phyloP scores from a whole-genome alignment of 768 basidiomycete species.

The Termitomyces titanicus region DNA sequence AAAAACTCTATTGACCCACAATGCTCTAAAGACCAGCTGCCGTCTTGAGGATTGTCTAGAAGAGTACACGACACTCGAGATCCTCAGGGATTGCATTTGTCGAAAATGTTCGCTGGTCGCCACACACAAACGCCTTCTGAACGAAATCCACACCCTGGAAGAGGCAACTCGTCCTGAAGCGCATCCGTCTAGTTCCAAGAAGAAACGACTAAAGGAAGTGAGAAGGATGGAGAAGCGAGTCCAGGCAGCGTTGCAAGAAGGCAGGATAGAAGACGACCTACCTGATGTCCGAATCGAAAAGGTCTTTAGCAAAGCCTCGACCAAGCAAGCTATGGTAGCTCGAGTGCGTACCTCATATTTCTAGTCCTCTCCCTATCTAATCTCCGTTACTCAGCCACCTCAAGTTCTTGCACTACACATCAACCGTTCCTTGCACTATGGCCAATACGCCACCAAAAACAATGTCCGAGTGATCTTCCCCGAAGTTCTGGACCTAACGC shows the following conservation, averaged over 20 bases:
- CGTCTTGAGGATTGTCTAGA: conserved; percentile 78
- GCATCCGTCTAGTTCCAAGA: conserved; percentile 65
- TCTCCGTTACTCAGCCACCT: conserved; percentile 58
- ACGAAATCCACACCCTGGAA: conserved; percentile 60
- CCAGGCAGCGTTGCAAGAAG: conserved; percentile 61
- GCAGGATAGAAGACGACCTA: conserved; percentile 79
- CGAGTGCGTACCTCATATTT: conserved; percentile 47
- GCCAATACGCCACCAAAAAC: conserved; percentile 83
- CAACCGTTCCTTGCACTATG: conserved; percentile 81
- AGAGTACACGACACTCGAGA: conserved; percentile 86
- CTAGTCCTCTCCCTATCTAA: background rate
- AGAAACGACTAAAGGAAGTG: conserved; percentile 71
- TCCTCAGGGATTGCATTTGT: conserved; percentile 89
- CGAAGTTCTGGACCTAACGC: conserved; percentile 84
- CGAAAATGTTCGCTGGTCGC: conserved; percentile 84
- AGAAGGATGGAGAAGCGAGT: conserved; percentile 62
- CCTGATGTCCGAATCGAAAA: conserved; percentile 79
- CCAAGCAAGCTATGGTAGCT: conserved; percentile 91
- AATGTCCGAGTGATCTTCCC: conserved; percentile 77
- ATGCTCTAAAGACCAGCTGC: conserved; percentile 48
- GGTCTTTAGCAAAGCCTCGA: conserved; percentile 69
- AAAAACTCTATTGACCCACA: background rate
- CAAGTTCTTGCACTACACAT: conserved; percentile 85
- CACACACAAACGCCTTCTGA: conserved; percentile 61
- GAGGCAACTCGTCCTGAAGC: conserved; percentile 33